phyloP scores from a whole-genome alignment of 2,329 filamentous ascomycete species.

The Diaporthe sp. region DNA sequence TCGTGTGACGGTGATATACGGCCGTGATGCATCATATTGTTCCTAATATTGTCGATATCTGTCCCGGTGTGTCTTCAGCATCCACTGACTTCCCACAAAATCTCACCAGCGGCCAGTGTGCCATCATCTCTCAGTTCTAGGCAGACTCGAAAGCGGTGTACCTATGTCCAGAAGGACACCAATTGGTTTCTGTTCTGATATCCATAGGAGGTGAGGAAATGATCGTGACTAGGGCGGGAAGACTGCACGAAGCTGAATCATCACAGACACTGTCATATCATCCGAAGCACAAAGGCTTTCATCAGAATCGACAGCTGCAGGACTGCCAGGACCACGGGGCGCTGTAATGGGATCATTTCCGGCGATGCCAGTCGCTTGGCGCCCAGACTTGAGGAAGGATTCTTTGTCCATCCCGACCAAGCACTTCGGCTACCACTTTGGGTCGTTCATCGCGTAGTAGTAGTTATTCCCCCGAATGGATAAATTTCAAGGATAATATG shows the following conservation, averaged over 20 bases:
- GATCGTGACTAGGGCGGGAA: not conserved
- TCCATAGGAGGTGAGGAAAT: not conserved
- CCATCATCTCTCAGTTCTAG: not conserved
- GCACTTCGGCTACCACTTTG: not conserved
- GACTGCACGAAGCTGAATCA: no score
- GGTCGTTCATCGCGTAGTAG: no score
- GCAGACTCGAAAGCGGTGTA: not conserved
- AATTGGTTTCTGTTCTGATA: not conserved
- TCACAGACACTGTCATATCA: not conserved
- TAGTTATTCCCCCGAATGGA: no score
- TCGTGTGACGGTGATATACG: not conserved
- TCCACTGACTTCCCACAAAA: no score
- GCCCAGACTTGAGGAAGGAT: not conserved
- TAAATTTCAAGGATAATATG: accelerated
- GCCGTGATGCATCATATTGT: not conserved
- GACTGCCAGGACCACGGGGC: not conserved
- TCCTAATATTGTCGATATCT: not conserved
- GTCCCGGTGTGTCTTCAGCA: accelerated
- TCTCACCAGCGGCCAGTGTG: no score
- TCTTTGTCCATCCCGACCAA: not conserved
- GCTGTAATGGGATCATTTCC: not conserved
- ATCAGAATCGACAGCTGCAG: not conserved
- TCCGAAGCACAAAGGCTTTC: not conserved
- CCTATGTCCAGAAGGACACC: not conserved
- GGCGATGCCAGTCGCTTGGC: not conserved